Evolutionary conservation across 2,329 filamentous ascomycete genomes (phyloP), one percentile per base, ranked within the genome.

Genomic region (Alternaria alternata): DNA sequence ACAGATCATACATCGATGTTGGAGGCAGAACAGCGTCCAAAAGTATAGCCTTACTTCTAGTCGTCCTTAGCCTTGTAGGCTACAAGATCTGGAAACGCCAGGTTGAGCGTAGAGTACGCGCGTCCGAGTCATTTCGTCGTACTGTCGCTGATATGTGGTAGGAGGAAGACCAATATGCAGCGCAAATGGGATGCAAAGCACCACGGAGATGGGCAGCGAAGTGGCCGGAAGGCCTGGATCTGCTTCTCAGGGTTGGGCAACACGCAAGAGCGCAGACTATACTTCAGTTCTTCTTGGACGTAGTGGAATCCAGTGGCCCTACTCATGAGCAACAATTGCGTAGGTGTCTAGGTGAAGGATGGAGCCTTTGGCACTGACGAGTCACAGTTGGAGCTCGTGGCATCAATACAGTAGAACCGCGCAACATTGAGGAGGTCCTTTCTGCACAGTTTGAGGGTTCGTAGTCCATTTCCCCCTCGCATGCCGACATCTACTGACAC

Each of bases 251-350:
- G 57, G 59, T 55, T 46, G 60, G 39, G 47, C 53, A 32, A 58
- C 59, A 34, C 18, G 42, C 51, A 18, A 54, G 47, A 44, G 49
- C 49, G n/a, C 44, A 47, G 16, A 53, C 42, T 18, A 48, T 64
- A 7, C 57, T 72, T 41, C 71, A 74, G 7, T 67, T 74, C 26
- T 73, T 75, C 11, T 44, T 77, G 5, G 70, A 76, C 43, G 62
- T 74, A 42, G 46, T 75, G 5, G 62, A 74, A 51, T 71, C 77
- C 51, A 76, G 78, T 12, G 57, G 63, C 7, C 54, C 42, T 11
- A 63, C 60, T 3, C 57, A 63, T 58, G 60, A 65, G 30, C 62
- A 65, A 41, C 38, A 43, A 12, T 12, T 62, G 18, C 59, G 59
- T 43, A 1, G 44, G 42, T 24, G 41, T 20, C 9, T 22, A n/a